These are phyloP conservation scores for Fimicolochytrium jonesii DNA, from an alignment of 192 early-diverging fungal species.

Conservation along the genomic window DNA sequence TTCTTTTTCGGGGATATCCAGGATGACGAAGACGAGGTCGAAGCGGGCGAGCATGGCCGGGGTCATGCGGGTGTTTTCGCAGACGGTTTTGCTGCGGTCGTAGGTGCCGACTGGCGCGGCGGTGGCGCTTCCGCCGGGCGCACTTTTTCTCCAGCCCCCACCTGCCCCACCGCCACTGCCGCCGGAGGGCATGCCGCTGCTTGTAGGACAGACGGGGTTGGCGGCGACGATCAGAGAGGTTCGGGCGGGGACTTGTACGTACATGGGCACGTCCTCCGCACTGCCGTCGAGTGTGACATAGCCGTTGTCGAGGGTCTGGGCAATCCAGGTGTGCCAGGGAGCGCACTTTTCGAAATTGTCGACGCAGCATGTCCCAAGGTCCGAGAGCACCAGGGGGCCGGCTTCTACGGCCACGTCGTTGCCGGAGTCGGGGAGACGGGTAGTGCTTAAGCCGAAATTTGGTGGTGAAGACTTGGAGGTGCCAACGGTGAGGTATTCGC, in stretches of 20 bases:
- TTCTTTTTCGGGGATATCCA: constrained; percentile 74
- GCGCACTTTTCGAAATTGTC: constrained; percentile 88
- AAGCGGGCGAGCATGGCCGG: constrained; percentile 74
- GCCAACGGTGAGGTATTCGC: constrained; percentile 72
- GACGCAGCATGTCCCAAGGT: constrained; percentile 81
- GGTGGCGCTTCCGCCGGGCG: too few species aligned
- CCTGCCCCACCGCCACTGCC: too few species aligned
- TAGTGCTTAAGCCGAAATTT: too few species aligned
- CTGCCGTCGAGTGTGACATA: constrained; percentile 69
- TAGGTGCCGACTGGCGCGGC: constrained; percentile 51
- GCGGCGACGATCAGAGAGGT: constrained; percentile 80
- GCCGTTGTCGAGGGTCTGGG: constrained; percentile 77
- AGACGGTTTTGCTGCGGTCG: constrained; percentile 73
- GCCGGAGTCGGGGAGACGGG: constrained; percentile 59
- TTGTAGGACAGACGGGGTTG: too few species aligned
- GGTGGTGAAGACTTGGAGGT: too few species aligned
- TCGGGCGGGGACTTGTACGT: too few species aligned
- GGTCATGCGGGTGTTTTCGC: constrained; percentile 77
- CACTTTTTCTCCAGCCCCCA: too few species aligned
- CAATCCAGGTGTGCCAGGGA: constrained; percentile 73
- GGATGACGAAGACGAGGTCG: constrained; percentile 76
- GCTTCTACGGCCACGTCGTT: constrained; percentile 72
- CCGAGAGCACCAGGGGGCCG: constrained; percentile 70
- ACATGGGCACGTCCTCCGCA: too few species aligned
- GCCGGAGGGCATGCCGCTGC: too few species aligned